Evolutionary conservation across 148 eudicot species (phyloP), one percentile per base, ranked within the genome.

Genomic region (Polygonum maritimum): DNA sequence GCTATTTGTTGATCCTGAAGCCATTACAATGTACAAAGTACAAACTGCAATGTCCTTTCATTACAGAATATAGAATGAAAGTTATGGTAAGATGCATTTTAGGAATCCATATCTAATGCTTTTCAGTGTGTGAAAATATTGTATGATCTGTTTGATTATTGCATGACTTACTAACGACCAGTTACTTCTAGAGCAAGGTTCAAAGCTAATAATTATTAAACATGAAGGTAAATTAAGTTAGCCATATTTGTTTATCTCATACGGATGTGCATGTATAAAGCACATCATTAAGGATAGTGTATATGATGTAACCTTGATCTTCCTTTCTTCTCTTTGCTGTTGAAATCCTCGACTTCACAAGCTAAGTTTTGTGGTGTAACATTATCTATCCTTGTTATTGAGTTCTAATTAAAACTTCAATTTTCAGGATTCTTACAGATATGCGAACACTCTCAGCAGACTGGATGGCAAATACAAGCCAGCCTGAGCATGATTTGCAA

Each of bases 401-500:
- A 60, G 39, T 78, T 79, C 45, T 72, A 36, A 40, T 26, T 38
- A 58, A 65, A 65, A 10, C 2, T 62, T 45, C 7, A 47, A 73
- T 12, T 74, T 79, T 80, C 92, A 95, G 99, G 91, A 91, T 95
- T 82, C 90, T 95, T 79, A 92, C 97, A 69, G 99, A 95, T 86
- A 95, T 95, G 99, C 87, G 99, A 77, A 95, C 99, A 36, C 96
- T 95, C 80, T 89, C 99, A 74, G 99, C 99, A 2, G 99, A 95
- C 83, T 95, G 99, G 99, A 95, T 95, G 99, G 97, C 99, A 71
- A 95, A 90, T 79, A 95, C 97, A 76, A 88, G 86, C 92, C 88
- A 87, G 78, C 87, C 89, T 78, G 97, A 90, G 65, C 77, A 85
- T 76, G 91, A 90, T 51, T 49, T 92, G 76, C 97, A 89, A 81